phyloP scores from a whole-genome alignment of 225 moss, liverwort and hornwort species.

The Straminergon stramineum region DNA sequence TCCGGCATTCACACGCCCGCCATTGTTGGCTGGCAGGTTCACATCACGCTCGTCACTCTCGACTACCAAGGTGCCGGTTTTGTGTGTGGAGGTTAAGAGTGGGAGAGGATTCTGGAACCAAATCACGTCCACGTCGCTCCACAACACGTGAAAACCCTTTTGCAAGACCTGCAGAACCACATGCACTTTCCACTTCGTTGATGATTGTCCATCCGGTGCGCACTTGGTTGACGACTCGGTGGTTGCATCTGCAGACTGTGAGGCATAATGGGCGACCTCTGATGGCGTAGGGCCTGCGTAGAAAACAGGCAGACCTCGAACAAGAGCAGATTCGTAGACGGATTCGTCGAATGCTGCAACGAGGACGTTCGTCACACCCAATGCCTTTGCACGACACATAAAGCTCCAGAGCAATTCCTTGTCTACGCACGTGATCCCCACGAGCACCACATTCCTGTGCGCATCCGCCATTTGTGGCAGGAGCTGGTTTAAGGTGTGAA shows the following conservation, averaged over 20 bases:
- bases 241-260: neutral
- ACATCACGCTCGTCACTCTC: conserved; percentile 33
- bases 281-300: conserved; percentile 4
- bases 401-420: conserved; percentile 45
- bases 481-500: conserved; percentile 22
- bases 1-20: conserved; percentile 25
- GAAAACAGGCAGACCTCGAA: conserved; percentile 47
- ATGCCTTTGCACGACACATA: conserved; percentile 24
- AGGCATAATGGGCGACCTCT: neutral
- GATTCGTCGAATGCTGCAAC: conserved; percentile 38
- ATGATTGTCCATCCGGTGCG: neutral
- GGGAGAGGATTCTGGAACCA: conserved; percentile 52
- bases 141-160: conserved; percentile 35
- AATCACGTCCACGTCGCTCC: conserved; percentile 47
- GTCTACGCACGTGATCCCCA: conserved; percentile 15
- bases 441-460: conserved; percentile 38
- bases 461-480: conserved; percentile 20
- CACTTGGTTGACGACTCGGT: neutral
- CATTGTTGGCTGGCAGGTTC: conserved; percentile 20
- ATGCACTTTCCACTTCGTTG: conserved; percentile 23
- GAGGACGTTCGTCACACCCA: conserved; percentile 35
- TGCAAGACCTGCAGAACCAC: conserved; percentile 18
- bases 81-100: neutral
- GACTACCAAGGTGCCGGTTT: neutral
- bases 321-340: conserved; percentile 30